Percentiles rank a stretch among this genome's conserved stretches.
These are phyloP conservation scores for Entoloma clypeatum DNA, from an alignment of 1,284 basidiomycete species.

Conservation along the genomic window DNA sequence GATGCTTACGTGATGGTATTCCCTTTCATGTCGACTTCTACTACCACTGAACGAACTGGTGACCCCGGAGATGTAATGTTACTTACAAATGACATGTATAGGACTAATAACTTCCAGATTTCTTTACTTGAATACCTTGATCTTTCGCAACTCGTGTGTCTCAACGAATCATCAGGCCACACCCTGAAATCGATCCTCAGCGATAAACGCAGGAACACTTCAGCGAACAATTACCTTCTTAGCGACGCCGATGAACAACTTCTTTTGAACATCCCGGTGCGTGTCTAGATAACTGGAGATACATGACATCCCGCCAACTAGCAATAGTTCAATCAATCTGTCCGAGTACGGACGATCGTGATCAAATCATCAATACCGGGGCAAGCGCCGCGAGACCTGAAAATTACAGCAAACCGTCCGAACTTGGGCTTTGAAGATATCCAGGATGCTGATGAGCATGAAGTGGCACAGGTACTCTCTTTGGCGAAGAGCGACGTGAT, in stretches of 20 bases:
- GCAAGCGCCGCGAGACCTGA: constrained; percentile 64
- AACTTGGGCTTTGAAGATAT: constrained; percentile 68
- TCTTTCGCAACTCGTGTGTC: constrained; percentile 60
- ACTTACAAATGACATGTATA: background rate
- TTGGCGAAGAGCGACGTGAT: constrained; percentile 48
- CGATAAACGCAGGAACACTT: constrained; percentile 45
- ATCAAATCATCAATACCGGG: constrained; percentile 47
- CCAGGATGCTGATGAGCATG: constrained; percentile 45
- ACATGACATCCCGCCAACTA: background rate
- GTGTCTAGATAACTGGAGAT: constrained; percentile 23
- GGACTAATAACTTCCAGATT: constrained; percentile 28
- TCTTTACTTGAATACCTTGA: constrained; percentile 65
- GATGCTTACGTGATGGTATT: constrained; percentile 16
- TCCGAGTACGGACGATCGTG: constrained; percentile 69
- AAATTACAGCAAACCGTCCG: constrained; percentile 65
- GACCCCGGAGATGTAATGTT: constrained; percentile 14
- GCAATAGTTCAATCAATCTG: constrained; percentile 73
- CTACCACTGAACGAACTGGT: constrained; percentile 11
- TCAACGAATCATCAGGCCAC: constrained; percentile 69
- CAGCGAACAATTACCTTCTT: constrained; percentile 48
- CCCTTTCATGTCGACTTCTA: constrained; percentile 13
- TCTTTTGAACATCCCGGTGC: constrained; percentile 63
- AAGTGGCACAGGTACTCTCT: constrained; percentile 53
- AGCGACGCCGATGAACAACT: constrained; percentile 83
- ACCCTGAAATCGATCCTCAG: constrained; percentile 58